A percentile compares a stretch with the other conserved stretches of the same genome.
Conservation (phyloP, 176 grass and related monocot species). For the Oryza rufipogon region DNA sequence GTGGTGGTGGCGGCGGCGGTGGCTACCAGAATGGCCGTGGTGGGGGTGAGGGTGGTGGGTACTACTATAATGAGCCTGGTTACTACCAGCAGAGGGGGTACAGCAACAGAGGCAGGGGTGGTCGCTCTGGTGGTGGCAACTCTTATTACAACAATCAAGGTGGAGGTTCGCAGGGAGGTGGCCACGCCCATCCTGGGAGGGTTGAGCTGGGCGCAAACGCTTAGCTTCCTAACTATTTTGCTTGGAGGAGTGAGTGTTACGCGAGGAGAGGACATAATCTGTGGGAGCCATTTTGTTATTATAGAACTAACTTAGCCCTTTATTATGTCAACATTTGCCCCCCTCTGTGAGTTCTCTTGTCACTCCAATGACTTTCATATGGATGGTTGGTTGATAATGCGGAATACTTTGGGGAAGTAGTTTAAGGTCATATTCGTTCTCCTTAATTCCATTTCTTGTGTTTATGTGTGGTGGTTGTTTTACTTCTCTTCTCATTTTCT, state of each 20-base stretch:
- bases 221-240: constrained; percentile 47
- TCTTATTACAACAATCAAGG: constrained; percentile 52
- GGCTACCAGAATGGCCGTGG: constrained; percentile 42
- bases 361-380: constrained; percentile 50
- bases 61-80: constrained; percentile 49
- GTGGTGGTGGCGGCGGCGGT: background rate
- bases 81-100: constrained; percentile 69
- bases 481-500: background rate
- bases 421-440: constrained; percentile 33
- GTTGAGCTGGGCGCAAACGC: constrained; percentile 60
- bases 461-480: background rate
- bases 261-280: constrained; percentile 34
- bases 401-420: constrained; percentile 37
- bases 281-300: constrained; percentile 60
- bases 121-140: constrained; percentile 54
- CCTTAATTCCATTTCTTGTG: background rate
- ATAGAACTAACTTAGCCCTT: constrained; percentile 67
- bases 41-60: background rate
- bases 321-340: constrained; percentile 32
- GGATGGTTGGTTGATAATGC: constrained; percentile 59
- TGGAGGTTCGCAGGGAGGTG: constrained; percentile 44
- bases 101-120: constrained; percentile 60
- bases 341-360: constrained; percentile 49
- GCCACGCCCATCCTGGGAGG: constrained; percentile 33
- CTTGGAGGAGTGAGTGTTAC: constrained; percentile 27